Percentiles rank a stretch among this genome's conserved stretches.
Conservation (phyloP, 345 rosid species). For the Ailanthus altissimus region DNA sequence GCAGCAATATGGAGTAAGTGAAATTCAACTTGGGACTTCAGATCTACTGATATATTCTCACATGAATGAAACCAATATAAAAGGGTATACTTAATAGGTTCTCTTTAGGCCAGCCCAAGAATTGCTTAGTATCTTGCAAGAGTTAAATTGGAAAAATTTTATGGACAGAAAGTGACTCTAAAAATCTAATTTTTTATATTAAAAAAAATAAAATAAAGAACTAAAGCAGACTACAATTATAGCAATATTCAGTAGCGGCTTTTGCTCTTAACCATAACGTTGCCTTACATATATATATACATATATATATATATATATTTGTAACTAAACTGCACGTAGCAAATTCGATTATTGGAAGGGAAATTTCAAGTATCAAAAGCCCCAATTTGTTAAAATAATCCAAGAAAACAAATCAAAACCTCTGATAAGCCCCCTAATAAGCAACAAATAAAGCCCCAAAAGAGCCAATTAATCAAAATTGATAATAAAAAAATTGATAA, state of each 20-base stretch:
- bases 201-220: not conserved
- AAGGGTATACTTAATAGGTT: not conserved
- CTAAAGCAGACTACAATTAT: not conserved
- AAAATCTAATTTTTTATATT: not conserved
- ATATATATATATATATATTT: too few relatives aligned
- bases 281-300: too few relatives aligned
- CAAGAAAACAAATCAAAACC: not conserved
- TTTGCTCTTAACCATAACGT: conserved; percentile 10
- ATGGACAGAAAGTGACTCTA: not conserved
- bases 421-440: not conserved
- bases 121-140: not conserved
- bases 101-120: not conserved
- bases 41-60: not conserved
- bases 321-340: not conserved
- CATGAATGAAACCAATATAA: not conserved
- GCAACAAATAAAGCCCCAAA: not conserved
- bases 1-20: not conserved
- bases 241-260: not conserved
- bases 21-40: not conserved
- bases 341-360: not conserved
- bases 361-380: not conserved
- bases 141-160: not conserved
- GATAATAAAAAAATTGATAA: conserved; percentile 10
- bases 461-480: conserved; percentile 2
- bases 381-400: not conserved